These are phyloP conservation scores for Poteriospumella lacustris DNA, from an alignment of 108 stramenopile species.

Conservation along the genomic window DNA sequence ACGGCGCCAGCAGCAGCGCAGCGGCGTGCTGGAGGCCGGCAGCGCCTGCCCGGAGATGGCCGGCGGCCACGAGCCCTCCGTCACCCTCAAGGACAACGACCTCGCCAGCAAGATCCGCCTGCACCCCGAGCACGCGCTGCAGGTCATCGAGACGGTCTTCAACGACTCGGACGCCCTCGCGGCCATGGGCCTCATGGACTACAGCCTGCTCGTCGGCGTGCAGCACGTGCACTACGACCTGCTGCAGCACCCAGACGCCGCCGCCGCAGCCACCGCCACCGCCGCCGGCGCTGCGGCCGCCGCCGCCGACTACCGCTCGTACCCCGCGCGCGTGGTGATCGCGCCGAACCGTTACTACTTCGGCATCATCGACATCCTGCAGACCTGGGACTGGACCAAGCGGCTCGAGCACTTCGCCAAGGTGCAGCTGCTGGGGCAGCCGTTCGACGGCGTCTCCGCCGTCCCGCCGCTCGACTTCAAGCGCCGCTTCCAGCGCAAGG, in stretches of 20 bases:
- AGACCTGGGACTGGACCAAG: conserved; percentile 36
- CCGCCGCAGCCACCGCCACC: background rate
- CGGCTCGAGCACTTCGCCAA: conserved; percentile 34
- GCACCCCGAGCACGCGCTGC: background rate
- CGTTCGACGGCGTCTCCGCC: conserved; percentile 17
- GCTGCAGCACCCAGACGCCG: background rate
- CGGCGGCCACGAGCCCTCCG: background rate
- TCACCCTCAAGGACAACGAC: conserved; percentile 42
- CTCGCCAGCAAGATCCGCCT: conserved; percentile 34
- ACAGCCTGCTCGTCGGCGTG: conserved; percentile 38
- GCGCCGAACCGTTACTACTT: conserved; percentile 36
- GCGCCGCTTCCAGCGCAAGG: conserved; percentile 26
- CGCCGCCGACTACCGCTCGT: background rate
- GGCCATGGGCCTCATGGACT: conserved; percentile 41
- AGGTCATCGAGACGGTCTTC: conserved; percentile 1
- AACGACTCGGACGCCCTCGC: conserved; percentile 10
- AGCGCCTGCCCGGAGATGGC: background rate
- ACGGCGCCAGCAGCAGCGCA: no score
- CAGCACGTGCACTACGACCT: conserved; percentile 26
- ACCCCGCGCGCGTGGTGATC: conserved; percentile 16
- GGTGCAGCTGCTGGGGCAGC: background rate
- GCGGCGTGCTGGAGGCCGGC: no score
- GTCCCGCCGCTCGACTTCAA: conserved; percentile 30
- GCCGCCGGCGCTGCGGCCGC: no score
- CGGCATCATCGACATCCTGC: conserved; percentile 42